phyloP scores from a whole-genome alignment of 805 yeast species.

The Candida nonsorbophila region DNA sequence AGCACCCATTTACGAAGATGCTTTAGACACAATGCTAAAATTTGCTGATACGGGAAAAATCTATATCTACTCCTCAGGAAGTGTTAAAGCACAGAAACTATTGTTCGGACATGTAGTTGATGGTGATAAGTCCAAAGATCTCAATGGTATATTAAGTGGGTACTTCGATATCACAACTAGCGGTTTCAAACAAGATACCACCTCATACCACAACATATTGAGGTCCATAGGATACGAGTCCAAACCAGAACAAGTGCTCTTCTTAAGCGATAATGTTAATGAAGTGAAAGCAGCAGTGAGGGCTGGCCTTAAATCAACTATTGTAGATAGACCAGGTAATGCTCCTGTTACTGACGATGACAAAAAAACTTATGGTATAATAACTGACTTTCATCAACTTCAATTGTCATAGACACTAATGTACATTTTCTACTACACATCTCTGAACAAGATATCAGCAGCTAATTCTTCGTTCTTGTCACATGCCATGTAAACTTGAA shows the following conservation, averaged over 20 bases:
- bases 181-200: conserved; percentile 59
- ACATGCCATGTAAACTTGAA: conserved; percentile 95
- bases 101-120: conserved; percentile 59
- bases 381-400: conserved; percentile 12
- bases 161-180: conserved; percentile 84
- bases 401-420: conserved; percentile 6
- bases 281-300: conserved; percentile 73
- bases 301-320: conserved; percentile 54
- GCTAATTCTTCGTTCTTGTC: conserved; percentile 96
- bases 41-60: conserved; percentile 35
- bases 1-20: conserved; percentile 77
- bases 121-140: conserved; percentile 34
- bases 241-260: conserved; percentile 39
- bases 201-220: conserved; percentile 57
- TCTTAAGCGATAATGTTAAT: conserved; percentile 73
- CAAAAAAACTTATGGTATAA: conserved; percentile 13
- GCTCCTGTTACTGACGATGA: conserved; percentile 39
- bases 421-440: conserved; percentile 20
- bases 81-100: conserved; percentile 79
- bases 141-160: conserved; percentile 51
- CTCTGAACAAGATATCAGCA: conserved; percentile 79
- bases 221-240: conserved; percentile 29
- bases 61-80: conserved; percentile 85
- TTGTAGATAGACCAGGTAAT: conserved; percentile 78
- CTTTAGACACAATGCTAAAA: conserved; percentile 47